A percentile compares a stretch with the other conserved stretches of the same genome.
Evolutionary conservation across 2,329 filamentous ascomycete species (phyloP).

Genomic region (Aspergillus jensenii): DNA sequence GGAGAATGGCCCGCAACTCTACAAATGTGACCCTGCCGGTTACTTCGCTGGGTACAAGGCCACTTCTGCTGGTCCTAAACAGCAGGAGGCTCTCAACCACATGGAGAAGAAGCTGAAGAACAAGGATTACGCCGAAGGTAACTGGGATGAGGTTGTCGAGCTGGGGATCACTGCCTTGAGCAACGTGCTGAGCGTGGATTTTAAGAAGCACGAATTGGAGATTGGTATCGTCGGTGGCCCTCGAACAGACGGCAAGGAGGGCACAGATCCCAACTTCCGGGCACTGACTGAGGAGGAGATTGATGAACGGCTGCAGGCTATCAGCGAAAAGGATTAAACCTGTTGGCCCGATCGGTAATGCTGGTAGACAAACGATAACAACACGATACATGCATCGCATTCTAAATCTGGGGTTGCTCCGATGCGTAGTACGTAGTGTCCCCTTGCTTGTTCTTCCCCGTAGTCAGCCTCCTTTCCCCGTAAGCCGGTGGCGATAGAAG

Average conservation of each 20-base stretch:
- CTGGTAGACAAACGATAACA: conserved; percentile 17
- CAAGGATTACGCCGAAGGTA: conserved; percentile 89
- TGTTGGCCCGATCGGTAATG: conserved; percentile 3
- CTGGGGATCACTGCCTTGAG: conserved; percentile 92
- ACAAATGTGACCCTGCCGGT: conserved; percentile 96
- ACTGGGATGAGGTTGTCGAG: conserved; percentile 97
- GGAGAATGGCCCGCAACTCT: conserved; percentile 89
- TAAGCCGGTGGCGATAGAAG: conserved; percentile 11
- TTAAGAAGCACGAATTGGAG: conserved; percentile 99
- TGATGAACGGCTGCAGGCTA: conserved; percentile 95
- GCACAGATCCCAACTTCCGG: conserved; percentile 76
- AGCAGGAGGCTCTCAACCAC: conserved; percentile 97
- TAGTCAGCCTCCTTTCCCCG: conserved; percentile 8
- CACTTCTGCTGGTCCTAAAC: conserved; percentile 94
- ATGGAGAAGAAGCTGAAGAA: conserved; percentile 99
- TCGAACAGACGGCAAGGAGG: conserved; percentile 76
- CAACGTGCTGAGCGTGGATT: conserved; percentile 96
- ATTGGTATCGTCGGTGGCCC: conserved; percentile 95
- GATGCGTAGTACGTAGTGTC: not conserved
- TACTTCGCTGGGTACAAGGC: conserved; percentile 99
- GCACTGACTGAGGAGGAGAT: conserved; percentile 96
- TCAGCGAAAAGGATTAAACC: conserved; percentile 93
- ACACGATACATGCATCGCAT: conserved; percentile 22
- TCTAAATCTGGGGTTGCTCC: not conserved
- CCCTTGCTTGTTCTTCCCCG: conserved; percentile 7